Conservation (phyloP, 2,329 filamentous ascomycete genomes). For the Lithohypha guttulata region DNA sequence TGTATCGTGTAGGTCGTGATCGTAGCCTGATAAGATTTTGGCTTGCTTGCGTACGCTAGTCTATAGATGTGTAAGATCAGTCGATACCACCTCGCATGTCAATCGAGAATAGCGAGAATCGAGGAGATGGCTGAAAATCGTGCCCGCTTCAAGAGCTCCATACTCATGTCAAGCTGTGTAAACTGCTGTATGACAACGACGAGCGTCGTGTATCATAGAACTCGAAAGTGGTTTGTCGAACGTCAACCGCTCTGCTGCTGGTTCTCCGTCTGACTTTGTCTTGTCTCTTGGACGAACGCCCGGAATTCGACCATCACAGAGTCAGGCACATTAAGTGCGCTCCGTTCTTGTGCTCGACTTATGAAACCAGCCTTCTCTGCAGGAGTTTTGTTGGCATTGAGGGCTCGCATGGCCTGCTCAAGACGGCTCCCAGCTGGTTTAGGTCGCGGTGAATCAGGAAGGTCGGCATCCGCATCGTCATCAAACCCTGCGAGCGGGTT, state of each 20-base stretch:
- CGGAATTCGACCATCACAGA: constrained; percentile 90
- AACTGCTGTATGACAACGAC: no score
- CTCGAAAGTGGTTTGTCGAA: no score
- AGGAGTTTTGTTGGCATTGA: constrained; percentile 61
- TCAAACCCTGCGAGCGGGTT: constrained; percentile 59
- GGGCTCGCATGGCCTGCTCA: constrained; percentile 60
- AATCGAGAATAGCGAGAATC: no score
- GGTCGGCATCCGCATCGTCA: constrained; percentile 29
- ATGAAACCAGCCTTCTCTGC: constrained; percentile 39
- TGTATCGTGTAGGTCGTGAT: constrained; percentile 3
- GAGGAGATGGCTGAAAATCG: not conserved
- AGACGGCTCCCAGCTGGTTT: constrained; percentile 30
- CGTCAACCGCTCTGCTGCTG: no score
- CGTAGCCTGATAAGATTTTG: constrained; percentile 7
- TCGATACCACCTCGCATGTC: not conserved
- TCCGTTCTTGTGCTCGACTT: constrained; percentile 81
- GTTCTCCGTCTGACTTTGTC: constrained; percentile 34
- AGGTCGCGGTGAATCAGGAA: constrained; percentile 1
- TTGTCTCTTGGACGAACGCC: constrained; percentile 66
- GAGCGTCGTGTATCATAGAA: no score
- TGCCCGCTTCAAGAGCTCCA: constrained; percentile 7
- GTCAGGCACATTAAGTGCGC: constrained; percentile 76
- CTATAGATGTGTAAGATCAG: not conserved
- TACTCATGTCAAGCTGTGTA: no score
- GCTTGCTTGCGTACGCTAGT: constrained; percentile 1